Evolutionary conservation across 345 rosid species (phyloP).

Genomic region (Salix brachista): DNA sequence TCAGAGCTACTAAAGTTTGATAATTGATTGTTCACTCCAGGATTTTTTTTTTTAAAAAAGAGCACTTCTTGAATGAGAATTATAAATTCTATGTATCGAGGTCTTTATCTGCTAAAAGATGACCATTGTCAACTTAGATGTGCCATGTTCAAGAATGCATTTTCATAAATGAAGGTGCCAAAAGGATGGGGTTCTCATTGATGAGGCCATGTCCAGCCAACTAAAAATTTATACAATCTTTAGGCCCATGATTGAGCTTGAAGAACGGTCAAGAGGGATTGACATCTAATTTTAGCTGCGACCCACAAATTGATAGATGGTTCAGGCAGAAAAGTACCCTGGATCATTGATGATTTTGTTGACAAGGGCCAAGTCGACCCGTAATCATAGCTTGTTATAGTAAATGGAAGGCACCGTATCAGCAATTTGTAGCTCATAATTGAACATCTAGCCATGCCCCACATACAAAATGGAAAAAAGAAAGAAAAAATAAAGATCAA

Average conservation of each 20-base stretch:
- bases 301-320: conserved; percentile 23
- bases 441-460: background rate
- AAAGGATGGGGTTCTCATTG: conserved; percentile 3
- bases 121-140: conserved; percentile 2
- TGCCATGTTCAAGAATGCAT: background rate
- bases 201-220: conserved; percentile 9
- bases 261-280: background rate
- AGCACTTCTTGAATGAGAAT: conserved; percentile 10
- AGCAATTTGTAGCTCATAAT: background rate
- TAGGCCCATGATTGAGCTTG: conserved; percentile 21
- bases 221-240: conserved; percentile 6
- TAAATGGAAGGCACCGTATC: background rate
- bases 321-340: background rate
- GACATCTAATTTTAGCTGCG: background rate
- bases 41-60: too few relatives aligned
- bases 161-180: conserved; percentile 4
- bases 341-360: conserved; percentile 5
- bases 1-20: too few relatives aligned
- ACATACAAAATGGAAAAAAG: background rate
- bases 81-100: background rate
- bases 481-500: background rate
- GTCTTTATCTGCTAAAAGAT: conserved; percentile 4
- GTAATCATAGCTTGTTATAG: background rate
- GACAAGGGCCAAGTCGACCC: background rate
- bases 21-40: rapidly evolving